A percentile compares a stretch with the other conserved stretches of the same genome.
Conservation (phyloP, 108 stramenopile genomes). For the Nitzschia putrida region DNA sequence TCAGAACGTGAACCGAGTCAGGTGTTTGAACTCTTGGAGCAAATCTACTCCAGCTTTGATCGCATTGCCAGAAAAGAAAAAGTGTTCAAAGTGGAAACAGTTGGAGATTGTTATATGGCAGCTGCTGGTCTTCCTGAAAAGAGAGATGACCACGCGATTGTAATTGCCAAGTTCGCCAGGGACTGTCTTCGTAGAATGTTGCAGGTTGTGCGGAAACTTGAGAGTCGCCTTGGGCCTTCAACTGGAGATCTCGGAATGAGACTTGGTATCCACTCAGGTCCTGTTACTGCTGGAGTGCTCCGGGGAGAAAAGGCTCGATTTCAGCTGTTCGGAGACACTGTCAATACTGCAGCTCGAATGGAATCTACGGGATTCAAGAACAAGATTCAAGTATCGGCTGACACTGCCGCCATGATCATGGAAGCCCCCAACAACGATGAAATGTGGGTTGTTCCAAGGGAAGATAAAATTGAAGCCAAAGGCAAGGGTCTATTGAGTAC, state of each 20-base stretch:
- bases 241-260: conserved; percentile 33
- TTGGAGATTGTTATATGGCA: conserved; percentile 10
- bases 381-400: conserved; percentile 12
- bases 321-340: conserved; percentile 21
- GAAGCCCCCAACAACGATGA: background rate
- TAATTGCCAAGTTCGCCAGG: conserved; percentile 16
- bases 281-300: conserved; percentile 23
- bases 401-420: background rate
- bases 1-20: conserved; percentile 15
- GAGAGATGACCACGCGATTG: conserved; percentile 19
- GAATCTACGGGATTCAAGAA: background rate
- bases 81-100: conserved; percentile 21
- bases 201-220: conserved; percentile 5
- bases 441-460: conserved; percentile 12
- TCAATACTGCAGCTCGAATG: conserved; percentile 11
- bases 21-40: conserved; percentile 7
- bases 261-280: conserved; percentile 33
- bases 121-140: conserved; percentile 10
- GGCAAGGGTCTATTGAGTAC: conserved; percentile 10
- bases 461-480: conserved; percentile 19
- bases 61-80: background rate
- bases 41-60: background rate
- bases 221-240: conserved; percentile 17
- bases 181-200: conserved; percentile 17
- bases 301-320: conserved; percentile 26